Conservation (phyloP, 371 early-diverging fungal species). For the Mortierella sp. region DNA sequence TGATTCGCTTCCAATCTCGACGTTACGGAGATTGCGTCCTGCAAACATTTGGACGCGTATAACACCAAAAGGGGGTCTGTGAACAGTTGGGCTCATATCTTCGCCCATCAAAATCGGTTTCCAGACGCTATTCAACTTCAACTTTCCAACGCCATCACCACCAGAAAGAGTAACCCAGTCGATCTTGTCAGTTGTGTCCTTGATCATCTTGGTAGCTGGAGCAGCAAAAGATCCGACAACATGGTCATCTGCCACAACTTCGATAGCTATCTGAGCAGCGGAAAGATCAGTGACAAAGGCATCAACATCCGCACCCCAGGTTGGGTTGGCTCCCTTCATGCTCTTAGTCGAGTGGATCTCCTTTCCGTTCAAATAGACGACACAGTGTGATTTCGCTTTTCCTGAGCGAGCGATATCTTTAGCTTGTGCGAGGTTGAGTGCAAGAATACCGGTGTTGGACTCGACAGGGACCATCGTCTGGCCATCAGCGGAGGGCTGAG, state of each 20-base stretch:
- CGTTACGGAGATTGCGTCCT: conserved; percentile 63
- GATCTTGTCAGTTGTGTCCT: conserved; percentile 51
- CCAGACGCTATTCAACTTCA: conserved; percentile 67
- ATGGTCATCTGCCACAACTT: conserved; percentile 30
- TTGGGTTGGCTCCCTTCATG: conserved; percentile 35
- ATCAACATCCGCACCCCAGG: conserved; percentile 46
- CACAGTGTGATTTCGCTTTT: conserved; percentile 37
- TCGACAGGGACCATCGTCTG: conserved; percentile 27
- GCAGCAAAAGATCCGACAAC: conserved; percentile 39
- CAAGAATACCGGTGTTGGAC: conserved; percentile 53
- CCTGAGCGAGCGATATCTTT: conserved; percentile 50
- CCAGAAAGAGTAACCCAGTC: conserved; percentile 66
- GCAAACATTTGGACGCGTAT: conserved; percentile 80
- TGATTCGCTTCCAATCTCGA: conserved; percentile 70
- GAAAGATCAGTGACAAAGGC: conserved; percentile 45
- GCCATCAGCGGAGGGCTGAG: conserved; percentile 42
- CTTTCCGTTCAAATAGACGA: conserved; percentile 34
- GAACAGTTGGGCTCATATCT: conserved; percentile 58
- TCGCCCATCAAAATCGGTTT: conserved; percentile 68
- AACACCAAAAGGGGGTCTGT: conserved; percentile 82
- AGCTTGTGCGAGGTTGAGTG: conserved; percentile 54
- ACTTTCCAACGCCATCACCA: conserved; percentile 50
- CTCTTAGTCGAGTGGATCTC: conserved; percentile 35
- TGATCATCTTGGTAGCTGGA: conserved; percentile 28
- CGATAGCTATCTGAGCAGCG: conserved; percentile 31